These are phyloP conservation scores for Sporothrix variecibatus DNA, from an alignment of 2,329 filamentous ascomycete genomes.

Conservation along the genomic window DNA sequence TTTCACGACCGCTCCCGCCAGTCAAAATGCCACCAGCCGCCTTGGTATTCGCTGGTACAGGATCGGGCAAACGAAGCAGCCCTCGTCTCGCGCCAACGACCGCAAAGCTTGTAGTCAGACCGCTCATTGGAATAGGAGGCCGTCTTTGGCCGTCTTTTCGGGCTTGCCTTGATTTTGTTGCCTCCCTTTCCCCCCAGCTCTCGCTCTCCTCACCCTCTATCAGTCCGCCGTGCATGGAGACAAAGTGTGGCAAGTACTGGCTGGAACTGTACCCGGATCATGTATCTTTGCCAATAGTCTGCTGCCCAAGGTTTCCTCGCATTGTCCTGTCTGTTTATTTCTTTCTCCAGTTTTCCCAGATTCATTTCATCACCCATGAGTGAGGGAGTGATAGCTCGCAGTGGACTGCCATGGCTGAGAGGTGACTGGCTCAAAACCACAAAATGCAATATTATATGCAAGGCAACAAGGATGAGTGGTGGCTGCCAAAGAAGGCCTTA, in stretches of 20 bases:
- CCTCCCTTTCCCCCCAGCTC: not conserved
- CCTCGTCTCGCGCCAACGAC: not conserved
- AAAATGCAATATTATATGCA: not conserved
- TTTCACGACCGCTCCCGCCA: not conserved
- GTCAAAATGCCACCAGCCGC: not conserved
- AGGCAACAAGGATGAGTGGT: not conserved
- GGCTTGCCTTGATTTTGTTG: not conserved
- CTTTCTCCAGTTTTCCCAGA: not conserved
- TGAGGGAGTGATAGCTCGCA: not conserved
- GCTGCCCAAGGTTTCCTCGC: not conserved
- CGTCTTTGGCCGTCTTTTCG: not conserved
- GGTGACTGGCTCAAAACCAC: not conserved
- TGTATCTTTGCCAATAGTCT: not conserved
- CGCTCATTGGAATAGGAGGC: not conserved
- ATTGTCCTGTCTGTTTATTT: not conserved
- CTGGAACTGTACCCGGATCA: not conserved
- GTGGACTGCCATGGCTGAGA: not conserved
- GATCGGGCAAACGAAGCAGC: not conserved
- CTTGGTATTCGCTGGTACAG: not conserved
- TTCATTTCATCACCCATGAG: not conserved
- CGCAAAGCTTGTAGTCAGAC: slow-evolving; percentile 4
- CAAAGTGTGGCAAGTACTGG: not conserved
- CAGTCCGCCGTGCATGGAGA: no score
- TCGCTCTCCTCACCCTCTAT: not conserved
- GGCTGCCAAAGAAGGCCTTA: no score